Evolutionary conservation across 1,139 yeast species (phyloP).

Genomic region (Diutina pseudorugosa): DNA sequence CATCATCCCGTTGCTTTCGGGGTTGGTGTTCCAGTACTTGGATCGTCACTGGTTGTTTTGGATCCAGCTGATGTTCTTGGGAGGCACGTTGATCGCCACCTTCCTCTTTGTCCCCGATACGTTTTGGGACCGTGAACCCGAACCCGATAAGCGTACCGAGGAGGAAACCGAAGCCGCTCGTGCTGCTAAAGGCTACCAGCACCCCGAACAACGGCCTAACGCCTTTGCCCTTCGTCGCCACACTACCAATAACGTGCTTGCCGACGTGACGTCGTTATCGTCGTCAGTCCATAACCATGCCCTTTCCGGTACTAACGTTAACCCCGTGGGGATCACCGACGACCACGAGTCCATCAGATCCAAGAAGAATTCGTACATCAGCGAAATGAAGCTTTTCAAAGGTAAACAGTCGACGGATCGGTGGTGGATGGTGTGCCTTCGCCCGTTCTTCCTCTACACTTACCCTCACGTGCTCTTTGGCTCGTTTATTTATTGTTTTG

Average conservation of each 20-base stretch:
- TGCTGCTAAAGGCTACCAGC: slow-evolving; percentile 19
- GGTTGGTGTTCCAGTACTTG: slow-evolving; percentile 35
- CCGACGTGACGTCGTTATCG: slow-evolving; percentile 12
- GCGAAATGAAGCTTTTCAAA: slow-evolving; percentile 7
- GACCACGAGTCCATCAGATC: not conserved
- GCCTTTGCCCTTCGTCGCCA: slow-evolving; percentile 18
- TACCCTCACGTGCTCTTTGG: slow-evolving; percentile 47
- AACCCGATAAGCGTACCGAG: slow-evolving; percentile 34
- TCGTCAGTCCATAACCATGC: slow-evolving; percentile 11
- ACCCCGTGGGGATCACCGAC: not conserved
- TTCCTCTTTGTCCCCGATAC: slow-evolving; percentile 53
- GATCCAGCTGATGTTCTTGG: slow-evolving; percentile 44
- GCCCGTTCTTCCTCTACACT: slow-evolving; percentile 40
- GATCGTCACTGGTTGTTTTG: slow-evolving; percentile 54
- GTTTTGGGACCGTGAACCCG: slow-evolving; percentile 49
- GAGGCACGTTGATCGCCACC: slow-evolving; percentile 31
- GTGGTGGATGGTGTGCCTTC: slow-evolving; percentile 46
- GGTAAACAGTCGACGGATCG: slow-evolving; percentile 40
- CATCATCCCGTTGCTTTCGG: slow-evolving; percentile 44
- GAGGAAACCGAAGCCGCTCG: slow-evolving; percentile 40
- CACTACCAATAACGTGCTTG: slow-evolving; percentile 10
- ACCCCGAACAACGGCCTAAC: slow-evolving; percentile 21
- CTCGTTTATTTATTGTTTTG: slow-evolving; percentile 39
- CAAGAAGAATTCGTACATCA: not conserved
- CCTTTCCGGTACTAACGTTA: not conserved